A percentile compares a stretch with the other conserved stretches of the same genome.
phyloP scores from a whole-genome alignment of 768 basidiomycete species.

The Lentinula aciculospora region DNA sequence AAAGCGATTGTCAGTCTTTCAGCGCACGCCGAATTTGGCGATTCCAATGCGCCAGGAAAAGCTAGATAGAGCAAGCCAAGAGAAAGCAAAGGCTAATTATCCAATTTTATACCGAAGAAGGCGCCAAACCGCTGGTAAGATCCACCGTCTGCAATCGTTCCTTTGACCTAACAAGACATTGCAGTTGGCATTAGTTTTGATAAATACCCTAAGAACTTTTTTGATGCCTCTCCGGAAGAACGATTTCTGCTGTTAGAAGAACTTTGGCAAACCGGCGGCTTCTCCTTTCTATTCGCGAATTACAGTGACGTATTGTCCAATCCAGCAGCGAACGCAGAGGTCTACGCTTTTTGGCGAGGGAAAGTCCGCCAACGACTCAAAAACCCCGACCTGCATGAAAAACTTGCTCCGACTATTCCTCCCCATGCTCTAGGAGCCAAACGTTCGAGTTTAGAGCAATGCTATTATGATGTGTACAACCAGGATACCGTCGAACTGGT shows the following conservation, averaged over 20 bases:
- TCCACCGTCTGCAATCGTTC: not conserved
- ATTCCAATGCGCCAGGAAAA: constrained; percentile 16
- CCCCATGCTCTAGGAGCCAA: constrained; percentile 21
- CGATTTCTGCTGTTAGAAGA: constrained; percentile 17
- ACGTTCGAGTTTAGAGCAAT: constrained; percentile 16
- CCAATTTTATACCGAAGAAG: constrained; percentile 16
- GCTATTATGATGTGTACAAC: constrained; percentile 19
- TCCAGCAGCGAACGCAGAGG: constrained; percentile 16
- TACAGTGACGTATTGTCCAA: constrained; percentile 14
- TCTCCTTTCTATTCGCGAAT: constrained; percentile 15
- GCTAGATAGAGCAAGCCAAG: constrained; percentile 11
- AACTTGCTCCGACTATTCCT: constrained; percentile 17
- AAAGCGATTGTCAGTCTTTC: constrained; percentile 19
- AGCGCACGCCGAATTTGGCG: constrained; percentile 20
- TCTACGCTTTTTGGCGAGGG: constrained; percentile 20
- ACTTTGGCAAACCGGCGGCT: constrained; percentile 17
- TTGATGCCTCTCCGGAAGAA: constrained; percentile 16
- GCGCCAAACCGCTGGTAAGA: constrained; percentile 14
- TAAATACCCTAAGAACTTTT: constrained; percentile 7
- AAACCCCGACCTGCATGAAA: constrained; percentile 16
- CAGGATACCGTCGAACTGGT: constrained; percentile 19
- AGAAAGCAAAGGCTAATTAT: constrained; percentile 14
- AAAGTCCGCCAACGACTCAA: constrained; percentile 17
- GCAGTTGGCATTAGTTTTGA: constrained; percentile 14
- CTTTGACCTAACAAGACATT: not conserved